These are phyloP conservation scores for Fusarium sp. DNA, from an alignment of 2,329 filamentous ascomycete genomes.

Conservation along the genomic window DNA sequence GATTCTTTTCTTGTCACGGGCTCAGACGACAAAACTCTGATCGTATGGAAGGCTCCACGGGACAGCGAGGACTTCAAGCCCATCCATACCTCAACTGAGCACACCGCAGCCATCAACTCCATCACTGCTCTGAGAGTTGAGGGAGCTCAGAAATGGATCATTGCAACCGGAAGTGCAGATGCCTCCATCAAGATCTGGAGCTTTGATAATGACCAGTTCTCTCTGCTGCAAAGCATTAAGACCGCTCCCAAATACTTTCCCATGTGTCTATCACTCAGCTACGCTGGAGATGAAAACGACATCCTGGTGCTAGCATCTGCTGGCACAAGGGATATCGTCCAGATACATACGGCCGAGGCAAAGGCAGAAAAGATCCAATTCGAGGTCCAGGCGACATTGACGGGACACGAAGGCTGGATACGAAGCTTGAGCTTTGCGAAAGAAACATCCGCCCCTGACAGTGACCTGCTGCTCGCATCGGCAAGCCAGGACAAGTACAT, in stretches of 20 bases:
- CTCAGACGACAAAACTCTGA: constrained; percentile 81
- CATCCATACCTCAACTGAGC: constrained; percentile 67
- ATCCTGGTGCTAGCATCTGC: constrained; percentile 81
- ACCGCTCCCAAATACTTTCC: constrained; percentile 85
- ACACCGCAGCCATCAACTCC: constrained; percentile 81
- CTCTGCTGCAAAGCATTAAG: constrained; percentile 75
- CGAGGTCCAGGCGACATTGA: constrained; percentile 77
- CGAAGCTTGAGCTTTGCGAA: constrained; percentile 82
- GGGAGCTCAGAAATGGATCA: constrained; percentile 53
- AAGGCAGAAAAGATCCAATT: constrained; percentile 62
- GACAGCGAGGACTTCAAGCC: constrained; percentile 50
- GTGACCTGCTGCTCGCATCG: constrained; percentile 85
- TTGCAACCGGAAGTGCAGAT: constrained; percentile 86
- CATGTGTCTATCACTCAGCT: constrained; percentile 75
- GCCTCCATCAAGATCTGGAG: constrained; percentile 78
- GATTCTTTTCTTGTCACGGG: constrained; percentile 77
- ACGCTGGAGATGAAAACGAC: constrained; percentile 63
- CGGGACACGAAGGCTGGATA: constrained; percentile 95
- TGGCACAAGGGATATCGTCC: constrained; percentile 84
- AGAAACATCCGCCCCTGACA: constrained; percentile 64
- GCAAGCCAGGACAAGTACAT: constrained; percentile 98
- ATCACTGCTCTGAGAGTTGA: constrained; percentile 59
- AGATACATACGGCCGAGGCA: constrained; percentile 75
- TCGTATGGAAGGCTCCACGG: constrained; percentile 70
- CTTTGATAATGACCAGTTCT: constrained; percentile 60